Base-by-base conservation (phyloP, 2,329 filamentous ascomycete genomes). In the Arthrobotrys megalospora region DNA sequence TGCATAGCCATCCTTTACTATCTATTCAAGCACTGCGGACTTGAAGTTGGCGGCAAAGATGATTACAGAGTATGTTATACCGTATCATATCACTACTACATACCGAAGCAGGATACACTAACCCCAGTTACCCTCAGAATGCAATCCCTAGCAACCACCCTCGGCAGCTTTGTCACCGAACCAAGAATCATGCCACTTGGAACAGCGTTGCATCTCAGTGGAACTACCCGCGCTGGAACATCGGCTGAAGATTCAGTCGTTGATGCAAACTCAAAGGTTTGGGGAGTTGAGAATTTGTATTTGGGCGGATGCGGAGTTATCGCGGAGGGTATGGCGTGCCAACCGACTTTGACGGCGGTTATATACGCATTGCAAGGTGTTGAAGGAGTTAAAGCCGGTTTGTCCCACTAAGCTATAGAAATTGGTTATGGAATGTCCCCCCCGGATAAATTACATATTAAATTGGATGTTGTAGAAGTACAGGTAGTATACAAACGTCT, bases 221-320 rank as follows among this genome's bases (percentile, higher is more conserved):
- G 71, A 16, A 80, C 73, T 41, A 79, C 65, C 68, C 80, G 80
- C 24, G 67, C 79, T 8, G 80, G 80, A 1, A 80, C 36, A 14
- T 73, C 75, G 16, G 36, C 53, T 7, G 16, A 50, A 21, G 47
- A 77, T 8, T 81, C 81, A 6, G 80, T 81, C 6, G 80, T 81
- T 6, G 78, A 81, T 43, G 67, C 64, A 24, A 38, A 76, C 10
- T 80, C 75, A 4, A 79, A 78, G 38, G 82, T 83, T 3, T 82
- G 81, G 81, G 78, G 69, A 7, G 50, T 71, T 12, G 66, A 80
- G 1, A 82, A 83, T 43, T 53, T 82, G 47, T 73, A 76, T 34
- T 65, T 83, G 1, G 82, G 81, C 16, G 82, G 81, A 2, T 82
- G 80, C 21, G 80, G 80, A 47, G 77, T 83, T 8, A 81, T 82